Percentiles rank a stretch among this genome's conserved stretches.
Evolutionary conservation across 1,284 basidiomycete genomes (phyloP).

Genomic region (Apiotrichum sp.): DNA sequence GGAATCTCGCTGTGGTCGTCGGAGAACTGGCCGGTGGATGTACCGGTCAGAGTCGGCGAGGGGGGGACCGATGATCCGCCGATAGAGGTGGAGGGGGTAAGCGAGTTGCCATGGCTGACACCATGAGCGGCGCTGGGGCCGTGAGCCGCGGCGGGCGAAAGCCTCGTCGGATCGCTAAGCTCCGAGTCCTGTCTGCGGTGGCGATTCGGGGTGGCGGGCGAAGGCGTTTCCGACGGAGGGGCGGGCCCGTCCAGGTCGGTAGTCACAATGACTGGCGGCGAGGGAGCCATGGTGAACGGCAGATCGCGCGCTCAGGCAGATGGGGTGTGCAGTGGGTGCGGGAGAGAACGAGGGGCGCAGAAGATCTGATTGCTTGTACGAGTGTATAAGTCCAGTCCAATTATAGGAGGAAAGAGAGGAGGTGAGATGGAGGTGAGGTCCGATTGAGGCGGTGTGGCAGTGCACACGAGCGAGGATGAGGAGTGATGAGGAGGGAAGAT

Average conservation of each 20-base stretch:
- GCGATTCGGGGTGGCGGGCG: constrained; percentile 10
- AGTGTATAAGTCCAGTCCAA: no score
- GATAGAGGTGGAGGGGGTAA: no score
- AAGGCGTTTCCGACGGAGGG: neutral
- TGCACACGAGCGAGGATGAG: no score
- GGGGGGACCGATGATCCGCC: constrained; percentile 16
- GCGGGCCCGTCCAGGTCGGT: constrained; percentile 30
- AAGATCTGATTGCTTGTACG: no score
- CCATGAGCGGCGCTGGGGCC: constrained; percentile 6
- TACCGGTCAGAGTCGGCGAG: constrained; percentile 36
- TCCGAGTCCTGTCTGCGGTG: constrained; percentile 15
- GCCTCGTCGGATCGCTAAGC: constrained; percentile 19
- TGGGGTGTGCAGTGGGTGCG: neutral
- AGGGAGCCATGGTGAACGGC: constrained; percentile 9
- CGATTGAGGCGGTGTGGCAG: no score
- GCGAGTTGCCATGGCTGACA: no score
- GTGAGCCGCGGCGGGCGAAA: constrained; percentile 24
- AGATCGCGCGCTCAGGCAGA: no score
- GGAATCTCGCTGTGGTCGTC: constrained; percentile 28
- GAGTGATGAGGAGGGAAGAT: neutral
- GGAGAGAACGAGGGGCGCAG: neutral
- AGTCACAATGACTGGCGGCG: constrained; percentile 35
- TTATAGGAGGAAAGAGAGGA: no score
- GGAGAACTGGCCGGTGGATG: constrained; percentile 30
- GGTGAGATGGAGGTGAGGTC: no score